Percentiles rank a stretch among this genome's conserved stretches.
Evolutionary conservation across 495 filamentous ascomycete species (phyloP).

Genomic region (Xeromyces bisporus): DNA sequence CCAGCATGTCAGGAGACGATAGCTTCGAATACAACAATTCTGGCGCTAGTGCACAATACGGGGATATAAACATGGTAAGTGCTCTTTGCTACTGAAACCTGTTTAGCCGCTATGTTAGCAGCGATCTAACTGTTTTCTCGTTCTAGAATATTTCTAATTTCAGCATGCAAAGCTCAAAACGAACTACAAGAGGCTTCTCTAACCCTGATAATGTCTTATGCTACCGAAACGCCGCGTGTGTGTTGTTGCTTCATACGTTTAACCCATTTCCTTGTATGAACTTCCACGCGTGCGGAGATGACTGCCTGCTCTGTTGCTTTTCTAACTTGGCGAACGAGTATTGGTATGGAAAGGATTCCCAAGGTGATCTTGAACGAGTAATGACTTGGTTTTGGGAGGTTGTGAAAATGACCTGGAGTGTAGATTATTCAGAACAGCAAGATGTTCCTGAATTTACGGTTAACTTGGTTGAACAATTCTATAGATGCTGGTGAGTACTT

Average conservation of each 20-base stretch:
- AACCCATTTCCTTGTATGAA: slow-evolving; percentile 21
- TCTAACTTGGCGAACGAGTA: slow-evolving; percentile 6
- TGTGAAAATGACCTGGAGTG: not conserved
- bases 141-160: no score
- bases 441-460: slow-evolving; percentile 13
- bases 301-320: slow-evolving; percentile 10
- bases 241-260: slow-evolving; percentile 25
- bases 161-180: no score
- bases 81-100: no score
- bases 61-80: no score
- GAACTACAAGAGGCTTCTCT: not conserved
- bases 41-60: no score
- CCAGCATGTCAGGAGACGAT: no score
- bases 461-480: slow-evolving; percentile 5
- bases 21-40: no score
- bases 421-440: slow-evolving; percentile 3
- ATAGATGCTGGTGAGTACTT: not conserved
- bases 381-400: slow-evolving; percentile 1
- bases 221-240: slow-evolving; percentile 26
- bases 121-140: no score
- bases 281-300: slow-evolving; percentile 1
- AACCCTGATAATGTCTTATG: slow-evolving; percentile 6
- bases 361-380: not conserved
- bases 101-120: no score
- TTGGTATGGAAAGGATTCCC: slow-evolving; percentile 5